Evolutionary conservation across 1,284 basidiomycete genomes (phyloP).

Genomic region (Sporisorium reilianum): DNA sequence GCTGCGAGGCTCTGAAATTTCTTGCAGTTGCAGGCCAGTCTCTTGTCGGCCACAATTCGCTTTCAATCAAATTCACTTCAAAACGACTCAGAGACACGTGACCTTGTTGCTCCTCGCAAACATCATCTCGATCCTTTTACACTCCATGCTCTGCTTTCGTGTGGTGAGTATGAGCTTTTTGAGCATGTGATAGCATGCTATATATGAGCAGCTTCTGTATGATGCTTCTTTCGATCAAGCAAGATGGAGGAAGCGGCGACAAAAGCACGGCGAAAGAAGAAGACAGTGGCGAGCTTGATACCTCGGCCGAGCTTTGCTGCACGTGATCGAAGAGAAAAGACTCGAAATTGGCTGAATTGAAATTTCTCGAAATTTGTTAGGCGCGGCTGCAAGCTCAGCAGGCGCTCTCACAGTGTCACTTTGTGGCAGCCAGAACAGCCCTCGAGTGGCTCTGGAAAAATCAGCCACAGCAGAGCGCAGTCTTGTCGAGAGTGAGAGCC

Average conservation of each 20-base stretch:
- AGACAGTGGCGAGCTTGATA: background rate
- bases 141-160: background rate
- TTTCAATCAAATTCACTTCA: background rate
- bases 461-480: constrained; percentile 5
- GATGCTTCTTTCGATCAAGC: no score
- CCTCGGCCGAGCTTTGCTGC: background rate
- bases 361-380: background rate
- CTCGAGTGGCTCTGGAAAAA: background rate
- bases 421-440: background rate
- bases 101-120: background rate
- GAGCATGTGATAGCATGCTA: background rate
- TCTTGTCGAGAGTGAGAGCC: background rate
- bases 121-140: background rate
- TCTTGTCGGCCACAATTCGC: background rate
- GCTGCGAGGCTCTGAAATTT: background rate
- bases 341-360: background rate
- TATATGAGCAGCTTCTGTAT: no score
- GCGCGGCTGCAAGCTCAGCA: background rate
- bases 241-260: background rate
- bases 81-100: background rate
- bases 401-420: constrained; percentile 2
- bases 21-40: constrained; percentile 1
- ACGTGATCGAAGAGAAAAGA: background rate
- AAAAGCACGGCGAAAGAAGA: background rate
- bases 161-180: background rate